phyloP scores from a whole-genome alignment of 352 stramenopile species.

The Phytopythium oedochilum region DNA sequence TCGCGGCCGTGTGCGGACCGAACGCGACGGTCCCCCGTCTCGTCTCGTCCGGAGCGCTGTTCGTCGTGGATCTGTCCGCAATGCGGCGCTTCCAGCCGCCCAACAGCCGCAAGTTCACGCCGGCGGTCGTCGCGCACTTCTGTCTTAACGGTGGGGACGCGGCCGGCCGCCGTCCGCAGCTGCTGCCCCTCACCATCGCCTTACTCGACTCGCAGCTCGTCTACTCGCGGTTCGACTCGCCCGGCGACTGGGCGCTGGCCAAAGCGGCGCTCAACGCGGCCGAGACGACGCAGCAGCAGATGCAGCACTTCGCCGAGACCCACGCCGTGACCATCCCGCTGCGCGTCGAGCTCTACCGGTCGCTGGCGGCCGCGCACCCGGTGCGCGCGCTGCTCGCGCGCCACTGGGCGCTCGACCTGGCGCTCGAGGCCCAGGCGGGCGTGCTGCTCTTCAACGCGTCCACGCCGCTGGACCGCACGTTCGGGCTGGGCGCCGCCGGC shows the following conservation, averaged over 20 bases:
- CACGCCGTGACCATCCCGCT: constrained; percentile 45
- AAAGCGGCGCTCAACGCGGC: constrained; percentile 43
- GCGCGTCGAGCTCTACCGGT: constrained; percentile 33
- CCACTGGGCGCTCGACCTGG: constrained; percentile 33
- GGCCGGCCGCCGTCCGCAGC: constrained; percentile 5
- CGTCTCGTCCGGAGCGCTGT: constrained; percentile 19
- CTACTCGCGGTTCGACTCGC: constrained; percentile 39
- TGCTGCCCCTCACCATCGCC: constrained; percentile 39
- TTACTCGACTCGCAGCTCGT: constrained; percentile 32
- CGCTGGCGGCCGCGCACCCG: constrained; percentile 25
- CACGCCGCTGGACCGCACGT: constrained; percentile 35
- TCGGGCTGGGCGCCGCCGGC: constrained; percentile 32
- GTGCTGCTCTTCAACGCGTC: constrained; percentile 35
- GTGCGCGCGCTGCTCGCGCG: constrained; percentile 28
- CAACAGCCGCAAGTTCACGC: constrained; percentile 26
- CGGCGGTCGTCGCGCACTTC: constrained; percentile 34
- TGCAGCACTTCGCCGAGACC: constrained; percentile 47
- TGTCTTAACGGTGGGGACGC: constrained; percentile 13
- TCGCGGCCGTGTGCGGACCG: constrained; percentile 24
- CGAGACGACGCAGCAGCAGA: constrained; percentile 41
- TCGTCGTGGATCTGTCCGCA: constrained; percentile 28
- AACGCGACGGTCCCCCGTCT: constrained; percentile 13
- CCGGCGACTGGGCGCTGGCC: constrained; percentile 40
- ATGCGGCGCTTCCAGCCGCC: constrained; percentile 28
- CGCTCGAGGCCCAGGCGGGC: constrained; percentile 27